phyloP scores from a whole-genome alignment of 1,284 basidiomycete species.

The Ceratobasidium sp. region DNA sequence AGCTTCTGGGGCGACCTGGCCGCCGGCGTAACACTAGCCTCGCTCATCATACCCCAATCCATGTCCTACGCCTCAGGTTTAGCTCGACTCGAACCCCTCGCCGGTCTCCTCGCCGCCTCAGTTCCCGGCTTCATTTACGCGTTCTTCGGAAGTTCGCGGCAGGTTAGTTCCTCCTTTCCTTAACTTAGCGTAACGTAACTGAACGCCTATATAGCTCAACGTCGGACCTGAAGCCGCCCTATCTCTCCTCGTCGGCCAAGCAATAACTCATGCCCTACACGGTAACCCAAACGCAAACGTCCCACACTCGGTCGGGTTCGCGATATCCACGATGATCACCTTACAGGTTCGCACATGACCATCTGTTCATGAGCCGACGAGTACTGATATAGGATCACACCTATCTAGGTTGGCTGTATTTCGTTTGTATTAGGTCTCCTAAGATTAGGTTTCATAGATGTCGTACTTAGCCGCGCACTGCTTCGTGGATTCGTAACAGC shows the following conservation, averaged over 20 bases:
- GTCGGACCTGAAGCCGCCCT: constrained; percentile 92
- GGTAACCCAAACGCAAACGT: constrained; percentile 70
- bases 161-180: constrained; percentile 67
- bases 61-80: constrained; percentile 92
- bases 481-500: constrained; percentile 90
- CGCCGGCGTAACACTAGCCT: constrained; percentile 88
- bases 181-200: not conserved
- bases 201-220: constrained; percentile 54
- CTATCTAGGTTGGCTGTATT: constrained; percentile 80
- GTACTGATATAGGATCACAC: constrained; percentile 1
- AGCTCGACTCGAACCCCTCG: constrained; percentile 82
- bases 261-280: constrained; percentile 75
- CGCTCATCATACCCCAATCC: constrained; percentile 91
- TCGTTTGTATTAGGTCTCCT: constrained; percentile 89
- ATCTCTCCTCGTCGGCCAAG: constrained; percentile 89
- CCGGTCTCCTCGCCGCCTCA: constrained; percentile 81
- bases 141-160: constrained; percentile 85
- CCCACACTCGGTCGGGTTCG: constrained; percentile 70
- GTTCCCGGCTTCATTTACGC: constrained; percentile 87
- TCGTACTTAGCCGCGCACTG: constrained; percentile 89
- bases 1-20: constrained; percentile 85
- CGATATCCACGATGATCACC: constrained; percentile 81
- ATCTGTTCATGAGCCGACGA: not conserved
- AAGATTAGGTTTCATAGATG: constrained; percentile 92
- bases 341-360: constrained; percentile 73